A percentile compares a stretch with the other conserved stretches of the same genome.
Evolutionary conservation across 1,284 basidiomycete species (phyloP).

Genomic region (Volvariella surrecta): DNA sequence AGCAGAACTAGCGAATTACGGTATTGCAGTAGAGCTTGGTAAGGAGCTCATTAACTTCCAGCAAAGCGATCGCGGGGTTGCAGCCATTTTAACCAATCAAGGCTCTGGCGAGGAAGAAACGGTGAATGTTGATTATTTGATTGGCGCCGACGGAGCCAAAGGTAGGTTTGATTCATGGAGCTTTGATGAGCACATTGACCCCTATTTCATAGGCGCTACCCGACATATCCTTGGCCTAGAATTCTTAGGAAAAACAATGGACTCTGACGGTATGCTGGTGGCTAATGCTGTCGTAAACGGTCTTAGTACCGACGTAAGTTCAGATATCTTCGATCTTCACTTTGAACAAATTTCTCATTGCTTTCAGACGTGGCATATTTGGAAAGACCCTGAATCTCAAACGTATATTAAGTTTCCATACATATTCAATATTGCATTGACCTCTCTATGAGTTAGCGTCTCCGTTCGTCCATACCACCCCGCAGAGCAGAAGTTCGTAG

Average conservation of each 20-base stretch:
- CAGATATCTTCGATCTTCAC: too few relatives aligned
- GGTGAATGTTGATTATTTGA: constrained; percentile 9
- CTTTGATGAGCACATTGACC: too few relatives aligned
- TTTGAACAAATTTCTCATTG: too few relatives aligned
- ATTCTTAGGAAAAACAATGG: constrained; percentile 14
- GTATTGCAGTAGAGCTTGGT: neutral
- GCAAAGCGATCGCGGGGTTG: neutral
- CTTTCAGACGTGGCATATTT: constrained; percentile 4
- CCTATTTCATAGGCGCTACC: constrained; percentile 9
- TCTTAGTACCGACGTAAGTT: too few relatives aligned
- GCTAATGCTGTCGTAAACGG: too few relatives aligned
- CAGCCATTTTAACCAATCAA: neutral
- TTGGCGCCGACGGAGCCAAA: constrained; percentile 14
- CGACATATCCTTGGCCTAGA: constrained; percentile 15
- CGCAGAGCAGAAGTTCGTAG: neutral
- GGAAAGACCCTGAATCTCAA: neutral
- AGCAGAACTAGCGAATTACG: neutral
- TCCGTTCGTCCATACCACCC: too few relatives aligned
- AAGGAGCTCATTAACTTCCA: neutral
- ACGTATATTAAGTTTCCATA: too few relatives aligned
- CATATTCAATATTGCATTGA: too few relatives aligned
- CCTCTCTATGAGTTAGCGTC: too few relatives aligned
- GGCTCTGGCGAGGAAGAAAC: constrained; percentile 5
- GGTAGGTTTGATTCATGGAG: too few relatives aligned
- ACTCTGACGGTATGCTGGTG: too few relatives aligned